Percentiles rank a stretch among this genome's conserved stretches.
Conservation (phyloP, 2,329 filamentous ascomycete genomes). For the Talaromyces islandicus region DNA sequence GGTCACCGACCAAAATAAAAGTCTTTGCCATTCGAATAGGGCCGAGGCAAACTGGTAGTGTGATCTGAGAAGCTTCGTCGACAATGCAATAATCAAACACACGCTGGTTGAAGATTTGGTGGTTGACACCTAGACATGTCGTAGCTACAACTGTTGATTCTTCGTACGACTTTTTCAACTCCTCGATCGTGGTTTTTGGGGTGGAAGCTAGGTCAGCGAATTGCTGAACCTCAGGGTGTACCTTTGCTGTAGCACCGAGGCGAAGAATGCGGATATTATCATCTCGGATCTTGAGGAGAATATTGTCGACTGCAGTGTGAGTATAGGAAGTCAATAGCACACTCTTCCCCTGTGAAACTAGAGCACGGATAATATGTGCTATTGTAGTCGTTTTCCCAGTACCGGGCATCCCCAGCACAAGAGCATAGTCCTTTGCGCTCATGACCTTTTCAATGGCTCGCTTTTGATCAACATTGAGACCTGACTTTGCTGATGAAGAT, state of each 20-base stretch:
- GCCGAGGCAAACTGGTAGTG: conserved; percentile 85
- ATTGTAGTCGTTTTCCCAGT: conserved; percentile 98
- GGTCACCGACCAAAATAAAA: conserved; percentile 93
- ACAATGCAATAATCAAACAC: conserved; percentile 98
- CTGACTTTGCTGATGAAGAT: conserved; percentile 48
- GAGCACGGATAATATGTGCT: conserved; percentile 87
- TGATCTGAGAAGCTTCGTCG: conserved; percentile 96
- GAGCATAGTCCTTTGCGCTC: conserved; percentile 87
- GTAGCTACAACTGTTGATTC: conserved; percentile 86
- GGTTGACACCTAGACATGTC: conserved; percentile 87
- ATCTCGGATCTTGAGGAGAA: conserved; percentile 80
- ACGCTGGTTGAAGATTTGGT: conserved; percentile 79
- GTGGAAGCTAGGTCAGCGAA: conserved; percentile 76
- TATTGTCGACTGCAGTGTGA: conserved; percentile 97
- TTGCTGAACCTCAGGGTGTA: conserved; percentile 79
- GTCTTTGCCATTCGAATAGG: conserved; percentile 88
- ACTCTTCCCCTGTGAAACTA: conserved; percentile 84
- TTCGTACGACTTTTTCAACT: conserved; percentile 78
- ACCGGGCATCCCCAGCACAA: conserved; percentile 97
- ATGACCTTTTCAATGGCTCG: conserved; percentile 90
- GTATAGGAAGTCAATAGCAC: conserved; percentile 93
- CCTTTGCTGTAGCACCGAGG: conserved; percentile 77
- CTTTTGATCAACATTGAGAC: conserved; percentile 81
- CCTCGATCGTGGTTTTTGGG: conserved; percentile 70
- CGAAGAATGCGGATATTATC: conserved; percentile 74